Base-by-base conservation (phyloP, 495 filamentous ascomycete species). In the Penicillium macrosclerotiorum region DNA sequence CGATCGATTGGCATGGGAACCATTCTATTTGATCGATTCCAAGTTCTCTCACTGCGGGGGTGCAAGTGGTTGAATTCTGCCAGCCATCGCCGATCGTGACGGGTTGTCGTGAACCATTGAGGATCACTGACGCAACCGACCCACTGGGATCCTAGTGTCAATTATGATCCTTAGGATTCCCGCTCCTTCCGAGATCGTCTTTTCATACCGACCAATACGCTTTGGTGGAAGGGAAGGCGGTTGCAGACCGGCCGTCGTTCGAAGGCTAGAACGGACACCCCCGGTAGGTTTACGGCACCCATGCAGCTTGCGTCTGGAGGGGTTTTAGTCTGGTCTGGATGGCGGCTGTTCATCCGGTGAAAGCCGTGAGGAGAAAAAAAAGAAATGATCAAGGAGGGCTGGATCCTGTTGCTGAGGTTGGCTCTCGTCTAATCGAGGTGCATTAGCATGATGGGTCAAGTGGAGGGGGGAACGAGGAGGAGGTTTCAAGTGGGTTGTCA, bases 1-100 rank as follows among this genome's bases (percentile, higher is more conserved):
- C 18, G 39, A 51, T 51, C 52, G 42, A 55, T 55, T 55, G 38
- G 33, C 33, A 42, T 52, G 12, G 42, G 16, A 23, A 40, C 17
- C 5, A 24, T 16, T 18, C 30, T 18, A 16, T 16, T 30, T 23
- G 9, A 41, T 36, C 24, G 20, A 26, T 27, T 14, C 29, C 8
- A 29, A 30, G 9, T 19, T 36, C 19, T 24, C n/a, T n/a, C n/a
- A n/a, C 32, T 20, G 41, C 38, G 54, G 49, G 45, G 49, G 41
- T 32, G 35, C 30, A 31, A 30, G 25, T 19, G 31, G 16, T 33
- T 36, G 42, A 41, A 14, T 33, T 35, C 38, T 49, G 36, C 30
- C 52, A 31, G 22, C 17, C n/a, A 25, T 38, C n/a, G 48, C 32
- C 36, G 49, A 52, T 49, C 49, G 26, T 37, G 3, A 39, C 49